These are phyloP conservation scores for Neocatenulostroma microsporum DNA, from an alignment of 2,329 filamentous ascomycete species.

Conservation along the genomic window DNA sequence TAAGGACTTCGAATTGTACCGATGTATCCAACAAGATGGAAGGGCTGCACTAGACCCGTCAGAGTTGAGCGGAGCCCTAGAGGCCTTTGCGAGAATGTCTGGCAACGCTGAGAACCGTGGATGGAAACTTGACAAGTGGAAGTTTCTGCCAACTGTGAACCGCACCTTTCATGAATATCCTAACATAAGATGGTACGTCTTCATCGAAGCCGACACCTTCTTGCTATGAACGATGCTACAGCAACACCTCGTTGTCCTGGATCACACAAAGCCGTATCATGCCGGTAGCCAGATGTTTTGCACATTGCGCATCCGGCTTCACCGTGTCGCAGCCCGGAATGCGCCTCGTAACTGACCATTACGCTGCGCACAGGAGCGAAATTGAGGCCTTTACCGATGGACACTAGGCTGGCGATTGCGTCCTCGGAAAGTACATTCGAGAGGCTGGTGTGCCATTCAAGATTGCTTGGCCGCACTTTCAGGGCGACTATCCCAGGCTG, in stretches of 20 bases:
- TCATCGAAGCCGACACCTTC: conserved; percentile 47
- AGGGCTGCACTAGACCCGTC: conserved; percentile 20
- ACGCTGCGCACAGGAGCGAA: conserved; percentile 32
- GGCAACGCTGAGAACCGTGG: conserved; percentile 27
- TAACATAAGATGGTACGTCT: conserved; percentile 45
- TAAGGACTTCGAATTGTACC: too few species aligned
- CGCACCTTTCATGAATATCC: conserved; percentile 41
- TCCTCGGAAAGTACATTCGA: conserved; percentile 14
- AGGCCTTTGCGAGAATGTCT: conserved; percentile 2
- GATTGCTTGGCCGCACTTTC: conserved; percentile 27
- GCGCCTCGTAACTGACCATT: too few species aligned
- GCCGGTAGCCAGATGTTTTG: conserved; percentile 38
- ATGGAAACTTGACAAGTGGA: conserved; percentile 48
- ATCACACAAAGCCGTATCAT: conserved; percentile 37
- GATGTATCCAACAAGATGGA: conserved; percentile 23
- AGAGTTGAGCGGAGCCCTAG: conserved; percentile 16
- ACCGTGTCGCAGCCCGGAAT: too few species aligned
- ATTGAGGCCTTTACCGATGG: conserved; percentile 24
- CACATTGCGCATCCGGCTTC: too few species aligned
- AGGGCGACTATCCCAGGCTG: conserved; percentile 32
- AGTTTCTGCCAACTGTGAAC: conserved; percentile 48
- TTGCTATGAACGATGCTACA: conserved; percentile 36
- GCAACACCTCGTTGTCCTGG: conserved; percentile 39
- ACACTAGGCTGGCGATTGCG: conserved; percentile 20
- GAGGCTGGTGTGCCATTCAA: conserved; percentile 16